Base-by-base conservation (phyloP, 768 basidiomycete genomes). In the Amanita muscaria region DNA sequence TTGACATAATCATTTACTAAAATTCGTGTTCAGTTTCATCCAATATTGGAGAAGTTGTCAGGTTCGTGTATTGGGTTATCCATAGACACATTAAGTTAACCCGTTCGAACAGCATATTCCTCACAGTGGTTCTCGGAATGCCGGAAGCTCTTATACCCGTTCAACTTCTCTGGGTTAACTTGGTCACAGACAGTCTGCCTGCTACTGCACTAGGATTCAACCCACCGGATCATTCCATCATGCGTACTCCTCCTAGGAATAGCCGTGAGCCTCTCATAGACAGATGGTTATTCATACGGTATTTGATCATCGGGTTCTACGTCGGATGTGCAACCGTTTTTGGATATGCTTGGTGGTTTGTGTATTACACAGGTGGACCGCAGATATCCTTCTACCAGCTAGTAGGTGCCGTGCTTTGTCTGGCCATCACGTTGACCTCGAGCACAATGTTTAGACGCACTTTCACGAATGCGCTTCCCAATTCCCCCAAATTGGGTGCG, bases 281-380 rank as follows among this genome's bases (percentile, higher is more conserved):
- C 46, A 79, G 74, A 53, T 98, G 94, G 94, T 62, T 99, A 23
- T 97, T 98, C 72, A 82, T 97, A 74, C 77, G 94, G 40, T 99
- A 98, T 66, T 68, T 97, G 73, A 75, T 97, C 43, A 78, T 99
- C 47, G 94, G 94, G 9, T 73, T 76, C 40, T 99, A 98, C 56
- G 94, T 99, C 42, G 94, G 94, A 23, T 78, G 79, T 44, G 93
- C 91, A 3, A 98, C 94, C 19, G 94, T 99, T 19, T 90, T 86
- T 53, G 94, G 93, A 38, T 99, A 99, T 58, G 94, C 91, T 0
- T 99, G 94, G 94, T 98, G 94, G 94, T 99, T 99, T 69, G 69
- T 94, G 56, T 86, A 81, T 63, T 97, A 97, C 62, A 56, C 73
- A 12, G 84, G 76, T 36, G 94, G 94, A 1, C 94, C 94, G 4